A percentile compares a stretch with the other conserved stretches of the same genome.
Evolutionary conservation across 2,329 filamentous ascomycete genomes (phyloP).

Genomic region (Colletotrichum liaoningense): DNA sequence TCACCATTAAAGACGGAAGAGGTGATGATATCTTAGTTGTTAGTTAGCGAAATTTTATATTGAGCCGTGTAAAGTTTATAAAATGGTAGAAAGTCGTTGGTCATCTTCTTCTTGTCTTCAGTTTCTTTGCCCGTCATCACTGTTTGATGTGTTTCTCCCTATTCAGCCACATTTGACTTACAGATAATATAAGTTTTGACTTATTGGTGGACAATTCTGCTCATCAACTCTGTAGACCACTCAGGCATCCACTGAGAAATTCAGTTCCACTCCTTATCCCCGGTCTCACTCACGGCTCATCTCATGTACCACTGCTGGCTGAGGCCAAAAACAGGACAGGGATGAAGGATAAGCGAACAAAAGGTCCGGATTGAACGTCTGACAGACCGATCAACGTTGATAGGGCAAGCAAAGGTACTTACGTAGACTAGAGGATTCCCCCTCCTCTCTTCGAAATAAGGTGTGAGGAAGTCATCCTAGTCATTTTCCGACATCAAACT

Average conservation of each 20-base stretch:
- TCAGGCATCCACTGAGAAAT: background rate
- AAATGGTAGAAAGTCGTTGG: background rate
- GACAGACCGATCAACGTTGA: background rate
- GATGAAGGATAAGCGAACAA: background rate
- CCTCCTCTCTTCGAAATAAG: background rate
- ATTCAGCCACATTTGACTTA: too few species aligned
- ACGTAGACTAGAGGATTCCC: background rate
- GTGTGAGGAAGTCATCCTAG: background rate
- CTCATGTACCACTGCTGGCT: background rate
- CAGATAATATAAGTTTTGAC: too few species aligned
- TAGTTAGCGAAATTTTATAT: conserved; percentile 6
- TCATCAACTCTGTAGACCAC: too few species aligned
- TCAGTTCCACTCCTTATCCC: background rate
- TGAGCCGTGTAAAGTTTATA: background rate
- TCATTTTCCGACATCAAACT: background rate
- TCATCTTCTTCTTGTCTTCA: background rate
- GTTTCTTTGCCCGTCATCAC: background rate
- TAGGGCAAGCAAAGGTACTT: background rate
- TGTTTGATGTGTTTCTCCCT: too few species aligned
- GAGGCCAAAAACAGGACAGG: background rate
- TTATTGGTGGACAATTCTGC: too few species aligned
- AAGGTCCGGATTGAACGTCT: background rate
- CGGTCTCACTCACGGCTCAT: background rate
- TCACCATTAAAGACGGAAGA: background rate
- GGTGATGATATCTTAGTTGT: background rate